These are phyloP conservation scores for Thymus mandschuricus DNA, from an alignment of 257 asterid genomes.

Conservation along the genomic window DNA sequence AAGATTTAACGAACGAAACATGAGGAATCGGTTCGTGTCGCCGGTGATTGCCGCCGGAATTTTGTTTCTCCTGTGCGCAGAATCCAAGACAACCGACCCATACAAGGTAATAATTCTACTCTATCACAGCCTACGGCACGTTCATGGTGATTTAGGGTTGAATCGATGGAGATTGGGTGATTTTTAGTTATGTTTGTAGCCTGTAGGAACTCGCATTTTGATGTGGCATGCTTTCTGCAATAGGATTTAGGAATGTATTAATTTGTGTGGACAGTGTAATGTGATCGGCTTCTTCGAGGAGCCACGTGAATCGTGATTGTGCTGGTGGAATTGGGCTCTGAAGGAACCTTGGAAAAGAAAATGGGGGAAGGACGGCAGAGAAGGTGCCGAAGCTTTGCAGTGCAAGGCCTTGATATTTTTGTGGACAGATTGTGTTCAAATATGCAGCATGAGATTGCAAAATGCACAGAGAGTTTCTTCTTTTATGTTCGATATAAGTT, in stretches of 20 bases:
- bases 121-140: neutral
- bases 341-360: neutral
- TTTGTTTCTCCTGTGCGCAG: conserved; percentile 37
- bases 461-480: too few relatives aligned
- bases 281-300: conserved; percentile 4
- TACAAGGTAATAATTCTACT: conserved; percentile 58
- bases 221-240: neutral
- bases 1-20: conserved; percentile 30
- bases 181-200: neutral
- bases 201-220: neutral
- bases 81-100: conserved; percentile 67
- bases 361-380: too few relatives aligned
- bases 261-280: neutral
- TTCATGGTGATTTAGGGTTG: conserved; percentile 2
- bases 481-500: neutral
- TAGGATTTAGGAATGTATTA: neutral
- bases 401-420: too few relatives aligned
- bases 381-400: too few relatives aligned
- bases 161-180: conserved; percentile 5
- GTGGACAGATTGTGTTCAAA: neutral
- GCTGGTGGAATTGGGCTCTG: conserved; percentile 2
- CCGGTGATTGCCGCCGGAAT: conserved; percentile 39
- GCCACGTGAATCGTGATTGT: neutral
- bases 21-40: conserved; percentile 43
- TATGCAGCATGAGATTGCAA: too few relatives aligned